These are phyloP conservation scores for Ramichloridium luteum DNA, from an alignment of 2,329 filamentous ascomycete genomes.

Conservation along the genomic window DNA sequence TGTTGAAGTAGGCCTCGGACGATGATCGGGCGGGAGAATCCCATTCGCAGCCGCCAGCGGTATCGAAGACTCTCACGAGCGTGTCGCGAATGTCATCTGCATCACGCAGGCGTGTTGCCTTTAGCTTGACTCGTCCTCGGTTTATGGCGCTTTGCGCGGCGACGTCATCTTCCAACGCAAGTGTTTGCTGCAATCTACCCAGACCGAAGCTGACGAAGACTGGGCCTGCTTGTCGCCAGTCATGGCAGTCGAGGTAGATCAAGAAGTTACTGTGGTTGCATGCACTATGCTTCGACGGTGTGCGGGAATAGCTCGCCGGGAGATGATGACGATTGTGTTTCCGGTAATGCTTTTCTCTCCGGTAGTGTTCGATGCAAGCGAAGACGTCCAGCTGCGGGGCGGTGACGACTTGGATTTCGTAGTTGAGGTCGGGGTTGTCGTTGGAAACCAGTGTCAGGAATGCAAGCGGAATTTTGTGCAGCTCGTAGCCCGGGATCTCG, in stretches of 20 bases:
- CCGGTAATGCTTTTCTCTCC: background rate
- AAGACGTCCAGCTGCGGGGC: background rate
- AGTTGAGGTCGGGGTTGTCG: background rate
- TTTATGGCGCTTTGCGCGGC: background rate
- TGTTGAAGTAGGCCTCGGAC: background rate
- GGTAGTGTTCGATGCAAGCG: slow-evolving; percentile 1
- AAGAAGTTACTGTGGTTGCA: background rate
- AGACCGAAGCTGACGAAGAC: background rate
- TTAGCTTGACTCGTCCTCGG: background rate
- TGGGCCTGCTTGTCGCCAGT: background rate
- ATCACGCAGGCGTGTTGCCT: background rate
- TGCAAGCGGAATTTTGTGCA: background rate
- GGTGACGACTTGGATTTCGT: background rate
- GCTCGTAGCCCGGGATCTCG: background rate
- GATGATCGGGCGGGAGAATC: background rate
- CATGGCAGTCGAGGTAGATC: background rate
- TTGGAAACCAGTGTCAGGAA: background rate
- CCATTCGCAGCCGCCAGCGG: background rate
- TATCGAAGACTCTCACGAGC: background rate
- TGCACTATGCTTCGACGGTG: background rate
- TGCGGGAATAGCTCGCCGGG: background rate
- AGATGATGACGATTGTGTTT: background rate
- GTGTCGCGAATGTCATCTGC: background rate
- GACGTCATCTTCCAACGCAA: background rate
- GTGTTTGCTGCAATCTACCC: too few species aligned